Conservation (phyloP, 2,329 filamentous ascomycete genomes). For the Cytospora piceicola region DNA sequence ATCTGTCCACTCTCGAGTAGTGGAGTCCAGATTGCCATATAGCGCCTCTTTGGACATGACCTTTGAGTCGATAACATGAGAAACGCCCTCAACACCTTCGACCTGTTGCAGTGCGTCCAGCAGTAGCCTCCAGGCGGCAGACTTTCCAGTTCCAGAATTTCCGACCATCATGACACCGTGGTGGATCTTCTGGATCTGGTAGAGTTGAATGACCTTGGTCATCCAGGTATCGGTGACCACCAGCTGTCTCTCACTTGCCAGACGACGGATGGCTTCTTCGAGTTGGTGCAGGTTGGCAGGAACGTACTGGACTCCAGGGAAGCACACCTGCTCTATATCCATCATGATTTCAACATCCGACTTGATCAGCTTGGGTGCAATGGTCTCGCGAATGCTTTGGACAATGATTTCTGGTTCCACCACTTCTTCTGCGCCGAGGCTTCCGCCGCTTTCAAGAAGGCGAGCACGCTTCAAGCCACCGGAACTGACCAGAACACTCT, state of each 20-base stretch:
- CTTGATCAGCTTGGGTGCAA: slow-evolving; percentile 94
- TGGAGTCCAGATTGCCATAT: slow-evolving; percentile 94
- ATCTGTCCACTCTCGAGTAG: slow-evolving; percentile 98
- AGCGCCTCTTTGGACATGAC: slow-evolving; percentile 99
- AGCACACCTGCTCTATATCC: slow-evolving; percentile 79
- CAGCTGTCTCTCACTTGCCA: slow-evolving; percentile 83
- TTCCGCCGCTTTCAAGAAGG: slow-evolving; percentile 61
- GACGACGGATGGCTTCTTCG: slow-evolving; percentile 77
- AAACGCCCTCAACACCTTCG: slow-evolving; percentile 90
- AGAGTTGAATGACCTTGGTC: slow-evolving; percentile 94
- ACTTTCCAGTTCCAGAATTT: slow-evolving; percentile 96
- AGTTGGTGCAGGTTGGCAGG: slow-evolving; percentile 83
- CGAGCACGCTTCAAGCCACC: slow-evolving; percentile 91
- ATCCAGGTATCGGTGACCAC: slow-evolving; percentile 95
- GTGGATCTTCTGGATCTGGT: slow-evolving; percentile 96
- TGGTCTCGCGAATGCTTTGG: slow-evolving; percentile 97
- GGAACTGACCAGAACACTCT: slow-evolving; percentile 97
- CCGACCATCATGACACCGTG: slow-evolving; percentile 99
- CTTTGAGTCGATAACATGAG: slow-evolving; percentile 97
- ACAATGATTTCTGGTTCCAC: slow-evolving; percentile 98
- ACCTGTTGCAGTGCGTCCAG: slow-evolving; percentile 89
- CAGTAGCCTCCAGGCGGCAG: slow-evolving; percentile 89
- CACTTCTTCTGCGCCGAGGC: slow-evolving; percentile 67
- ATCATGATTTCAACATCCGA: slow-evolving; percentile 89
- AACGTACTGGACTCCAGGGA: slow-evolving; percentile 91